Evolutionary conservation across 2,329 filamentous ascomycete species (phyloP).

Genomic region (Mariannaea sp.): DNA sequence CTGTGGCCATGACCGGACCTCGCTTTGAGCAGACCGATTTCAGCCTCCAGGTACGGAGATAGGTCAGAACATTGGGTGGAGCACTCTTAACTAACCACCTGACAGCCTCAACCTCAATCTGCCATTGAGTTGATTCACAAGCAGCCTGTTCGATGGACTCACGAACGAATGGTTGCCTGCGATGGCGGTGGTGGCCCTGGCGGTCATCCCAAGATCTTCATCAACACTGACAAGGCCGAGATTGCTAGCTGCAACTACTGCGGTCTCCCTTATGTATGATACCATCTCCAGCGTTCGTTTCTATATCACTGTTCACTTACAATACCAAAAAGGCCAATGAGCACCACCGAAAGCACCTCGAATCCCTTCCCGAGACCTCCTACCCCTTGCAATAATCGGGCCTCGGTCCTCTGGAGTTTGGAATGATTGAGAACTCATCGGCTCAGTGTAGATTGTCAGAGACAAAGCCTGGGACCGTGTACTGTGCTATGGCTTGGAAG

Average conservation of each 20-base stretch:
- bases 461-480: slow-evolving; percentile 17
- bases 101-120: slow-evolving; percentile 81
- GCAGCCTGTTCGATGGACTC: slow-evolving; percentile 91
- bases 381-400: slow-evolving; percentile 72
- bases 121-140: slow-evolving; percentile 97
- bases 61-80: slow-evolving; percentile 6
- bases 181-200: slow-evolving; percentile 90
- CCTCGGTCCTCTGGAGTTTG: slow-evolving; percentile 18
- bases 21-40: slow-evolving; percentile 98
- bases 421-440: slow-evolving; percentile 17
- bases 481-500: slow-evolving; percentile 23
- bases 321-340: slow-evolving; percentile 76
- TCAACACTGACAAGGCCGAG: slow-evolving; percentile 97
- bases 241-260: slow-evolving; percentile 92
- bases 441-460: slow-evolving; percentile 20
- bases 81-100: slow-evolving; percentile 27
- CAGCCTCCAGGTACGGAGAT: slow-evolving; percentile 74
- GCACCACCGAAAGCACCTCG: slow-evolving; percentile 81
- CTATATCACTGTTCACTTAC: slow-evolving; percentile 1
- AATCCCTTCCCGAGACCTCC: slow-evolving; percentile 78
- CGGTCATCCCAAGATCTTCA: slow-evolving; percentile 92
- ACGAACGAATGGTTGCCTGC: slow-evolving; percentile 80
- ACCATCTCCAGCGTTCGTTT: background rate
- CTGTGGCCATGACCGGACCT: slow-evolving; percentile 87
- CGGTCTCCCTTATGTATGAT: slow-evolving; percentile 85